A percentile compares a stretch with the other conserved stretches of the same genome.
Evolutionary conservation across 495 filamentous ascomycete species (phyloP).

Genomic region (Aspergillus taichungensis): DNA sequence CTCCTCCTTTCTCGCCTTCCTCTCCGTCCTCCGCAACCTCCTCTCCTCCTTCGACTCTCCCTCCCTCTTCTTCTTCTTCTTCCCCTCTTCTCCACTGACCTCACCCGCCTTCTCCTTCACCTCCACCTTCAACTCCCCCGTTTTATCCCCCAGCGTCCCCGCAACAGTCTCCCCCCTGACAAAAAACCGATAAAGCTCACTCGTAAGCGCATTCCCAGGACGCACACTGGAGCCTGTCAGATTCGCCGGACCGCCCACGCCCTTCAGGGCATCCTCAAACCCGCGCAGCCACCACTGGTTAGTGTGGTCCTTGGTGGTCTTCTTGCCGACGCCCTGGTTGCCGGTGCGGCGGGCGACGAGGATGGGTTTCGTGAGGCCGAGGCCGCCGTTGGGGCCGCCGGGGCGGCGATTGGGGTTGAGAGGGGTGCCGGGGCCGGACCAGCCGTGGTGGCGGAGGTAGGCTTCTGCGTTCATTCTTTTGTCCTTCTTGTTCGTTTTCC

Average conservation of each 20-base stretch:
- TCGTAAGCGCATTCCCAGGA: slow-evolving; percentile 28
- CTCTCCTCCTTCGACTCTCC: slow-evolving; percentile 7
- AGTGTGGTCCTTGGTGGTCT: slow-evolving; percentile 50
- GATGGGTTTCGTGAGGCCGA: slow-evolving; percentile 59
- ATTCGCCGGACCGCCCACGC: slow-evolving; percentile 31
- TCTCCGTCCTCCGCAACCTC: background rate
- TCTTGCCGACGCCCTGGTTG: slow-evolving; percentile 62
- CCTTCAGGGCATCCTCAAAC: slow-evolving; percentile 70
- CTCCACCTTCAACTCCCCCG: background rate
- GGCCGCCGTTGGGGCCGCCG: slow-evolving; percentile 49
- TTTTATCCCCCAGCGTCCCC: slow-evolving; percentile 49
- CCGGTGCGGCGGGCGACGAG: slow-evolving; percentile 60
- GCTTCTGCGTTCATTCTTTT: slow-evolving; percentile 55
- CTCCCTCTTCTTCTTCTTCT: slow-evolving; percentile 19
- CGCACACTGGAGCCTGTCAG: background rate
- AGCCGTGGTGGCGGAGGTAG: slow-evolving; percentile 67
- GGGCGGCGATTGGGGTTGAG: slow-evolving; percentile 57
- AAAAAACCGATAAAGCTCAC: slow-evolving; percentile 74
- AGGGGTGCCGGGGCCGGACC: slow-evolving; percentile 67
- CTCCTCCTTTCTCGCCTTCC: slow-evolving; percentile 8
- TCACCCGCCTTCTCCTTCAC: slow-evolving; percentile 9
- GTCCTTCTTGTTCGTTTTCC: background rate
- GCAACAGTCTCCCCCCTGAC: slow-evolving; percentile 62
- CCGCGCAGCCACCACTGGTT: slow-evolving; percentile 77
- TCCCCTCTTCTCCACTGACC: slow-evolving; percentile 19